A percentile compares a stretch with the other conserved stretches of the same genome.
Conservation (phyloP, 1,139 yeast genomes). For the Hyphopichia fennica region DNA sequence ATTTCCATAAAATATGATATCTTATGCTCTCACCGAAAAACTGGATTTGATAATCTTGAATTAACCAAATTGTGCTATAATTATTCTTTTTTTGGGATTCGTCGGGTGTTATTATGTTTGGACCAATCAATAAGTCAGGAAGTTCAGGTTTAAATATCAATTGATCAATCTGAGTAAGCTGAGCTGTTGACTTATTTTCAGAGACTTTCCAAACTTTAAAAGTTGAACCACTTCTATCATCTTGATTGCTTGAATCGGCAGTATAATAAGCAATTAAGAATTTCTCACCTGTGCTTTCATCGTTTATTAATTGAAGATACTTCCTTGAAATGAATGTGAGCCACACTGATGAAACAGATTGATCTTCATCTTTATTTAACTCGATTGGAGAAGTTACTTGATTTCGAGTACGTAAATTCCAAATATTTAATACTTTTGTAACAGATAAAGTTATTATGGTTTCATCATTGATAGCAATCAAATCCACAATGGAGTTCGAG, state of each 20-base stretch:
- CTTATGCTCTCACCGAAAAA: slow-evolving; percentile 21
- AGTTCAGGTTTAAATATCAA: slow-evolving; percentile 24
- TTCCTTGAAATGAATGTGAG: slow-evolving; percentile 32
- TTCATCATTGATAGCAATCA: slow-evolving; percentile 13
- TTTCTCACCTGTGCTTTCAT: slow-evolving; percentile 8
- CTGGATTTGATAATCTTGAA: slow-evolving; percentile 40
- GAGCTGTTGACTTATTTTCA: slow-evolving; percentile 14
- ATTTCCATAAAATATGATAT: slow-evolving; percentile 56
- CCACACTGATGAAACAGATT: slow-evolving; percentile 21
- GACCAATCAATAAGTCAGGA: slow-evolving; percentile 16
- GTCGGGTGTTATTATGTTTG: not conserved
- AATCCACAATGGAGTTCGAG: slow-evolving; percentile 34
- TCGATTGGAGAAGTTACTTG: slow-evolving; percentile 15
- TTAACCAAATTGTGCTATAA: slow-evolving; percentile 49
- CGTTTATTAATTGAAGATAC: slow-evolving; percentile 22
- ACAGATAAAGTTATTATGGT: slow-evolving; percentile 36
- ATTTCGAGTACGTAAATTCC: slow-evolving; percentile 49
- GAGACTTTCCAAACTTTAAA: slow-evolving; percentile 25
- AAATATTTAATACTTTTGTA: slow-evolving; percentile 52
- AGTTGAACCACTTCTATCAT: slow-evolving; percentile 19
- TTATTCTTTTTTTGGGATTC: not conserved
- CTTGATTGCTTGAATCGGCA: slow-evolving; percentile 2
- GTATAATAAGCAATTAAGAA: slow-evolving; percentile 18
- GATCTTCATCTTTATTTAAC: slow-evolving; percentile 14
- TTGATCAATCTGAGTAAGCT: slow-evolving; percentile 25